Conservation (phyloP, 2,329 filamentous ascomycete species). For the Fusarium devonianum region DNA sequence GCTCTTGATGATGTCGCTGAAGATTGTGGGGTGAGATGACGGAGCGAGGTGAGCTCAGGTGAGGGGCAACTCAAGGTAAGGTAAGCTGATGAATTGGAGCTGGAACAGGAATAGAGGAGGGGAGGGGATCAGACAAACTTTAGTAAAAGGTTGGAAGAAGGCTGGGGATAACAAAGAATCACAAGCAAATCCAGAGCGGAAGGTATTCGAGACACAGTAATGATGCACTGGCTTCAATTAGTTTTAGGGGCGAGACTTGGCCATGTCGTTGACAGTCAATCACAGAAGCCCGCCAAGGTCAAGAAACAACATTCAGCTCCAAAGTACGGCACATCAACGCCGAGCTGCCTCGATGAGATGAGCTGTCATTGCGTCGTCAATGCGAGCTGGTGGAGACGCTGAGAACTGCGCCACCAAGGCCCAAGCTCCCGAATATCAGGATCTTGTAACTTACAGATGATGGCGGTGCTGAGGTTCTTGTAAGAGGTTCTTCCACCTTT, state of each 20-base stretch:
- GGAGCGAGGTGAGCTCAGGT: conserved; percentile 12
- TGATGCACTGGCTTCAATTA: conserved; percentile 26
- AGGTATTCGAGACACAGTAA: conserved; percentile 7
- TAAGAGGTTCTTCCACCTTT: no score
- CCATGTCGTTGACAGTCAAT: background rate
- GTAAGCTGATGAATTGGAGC: conserved; percentile 10
- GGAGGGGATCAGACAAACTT: no score
- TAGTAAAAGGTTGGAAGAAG: no score
- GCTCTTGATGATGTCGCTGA: conserved; percentile 9
- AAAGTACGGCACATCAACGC: conserved; percentile 19
- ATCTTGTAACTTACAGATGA: background rate
- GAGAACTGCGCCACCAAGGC: conserved; percentile 31
- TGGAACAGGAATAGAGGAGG: background rate
- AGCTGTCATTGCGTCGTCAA: conserved; percentile 22
- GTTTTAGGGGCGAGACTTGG: conserved; percentile 1
- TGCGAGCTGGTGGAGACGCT: conserved; percentile 28
- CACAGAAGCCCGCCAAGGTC: background rate
- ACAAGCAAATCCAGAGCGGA: no score
- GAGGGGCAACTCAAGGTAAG: conserved; percentile 26
- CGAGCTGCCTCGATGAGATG: conserved; percentile 22
- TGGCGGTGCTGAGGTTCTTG: background rate
- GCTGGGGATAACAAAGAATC: background rate
- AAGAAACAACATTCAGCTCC: conserved; percentile 9
- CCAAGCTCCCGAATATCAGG: conserved; percentile 12
- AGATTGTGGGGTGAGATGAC: conserved; percentile 20